Evolutionary conservation across 805 yeast species (phyloP), one percentile per base, ranked within the genome.

Genomic region (Lachancea fermentati): DNA sequence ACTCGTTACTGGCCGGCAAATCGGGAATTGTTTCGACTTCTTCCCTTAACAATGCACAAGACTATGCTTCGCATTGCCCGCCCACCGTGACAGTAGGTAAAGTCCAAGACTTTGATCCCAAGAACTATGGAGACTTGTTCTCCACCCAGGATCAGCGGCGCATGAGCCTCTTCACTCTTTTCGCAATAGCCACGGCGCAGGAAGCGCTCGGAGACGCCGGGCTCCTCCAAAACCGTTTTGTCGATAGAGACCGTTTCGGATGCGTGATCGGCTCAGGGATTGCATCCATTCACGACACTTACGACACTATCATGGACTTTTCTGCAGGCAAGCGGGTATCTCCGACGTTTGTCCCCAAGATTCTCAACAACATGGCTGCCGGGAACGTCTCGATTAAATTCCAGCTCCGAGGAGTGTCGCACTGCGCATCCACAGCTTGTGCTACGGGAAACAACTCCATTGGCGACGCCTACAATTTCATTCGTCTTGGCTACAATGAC

Each of bases 381-480:
- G 97, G 97, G 2, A 79, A 87, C 45, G 76, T 93, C 5, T 82
- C 96, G 5, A 89, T 93, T 42, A 72, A 76, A 47, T 76, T 79
- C 51, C 83, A 84, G 1, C 66, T 88, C 30, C 68, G 74, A 51
- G 99, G 98, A 0, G 95, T 96, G 2, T 76, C 85, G 32, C 96
- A 89, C 56, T 69, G 95, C 0, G 93, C 79, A 0, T 76, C 95
- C 2, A 88, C 97, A 0, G 98, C 98, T 1, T 93, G 99, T 67
- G 95, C 99, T 3, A 88, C 98, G 0, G 99, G 99, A 0, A 75
- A 83, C 19, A 94, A 93, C 55, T 75, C 96, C 0, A 81, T 93
- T 35, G 97, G 97, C 3, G 99, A 93, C 57, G 97, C 96, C 0
- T 75, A 71, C 49, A 76, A 89, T 52, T 81, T 89, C 52, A 85